Base-by-base conservation (phyloP, 2,329 filamentous ascomycete species). In the Ilyonectria mors-panacis region DNA sequence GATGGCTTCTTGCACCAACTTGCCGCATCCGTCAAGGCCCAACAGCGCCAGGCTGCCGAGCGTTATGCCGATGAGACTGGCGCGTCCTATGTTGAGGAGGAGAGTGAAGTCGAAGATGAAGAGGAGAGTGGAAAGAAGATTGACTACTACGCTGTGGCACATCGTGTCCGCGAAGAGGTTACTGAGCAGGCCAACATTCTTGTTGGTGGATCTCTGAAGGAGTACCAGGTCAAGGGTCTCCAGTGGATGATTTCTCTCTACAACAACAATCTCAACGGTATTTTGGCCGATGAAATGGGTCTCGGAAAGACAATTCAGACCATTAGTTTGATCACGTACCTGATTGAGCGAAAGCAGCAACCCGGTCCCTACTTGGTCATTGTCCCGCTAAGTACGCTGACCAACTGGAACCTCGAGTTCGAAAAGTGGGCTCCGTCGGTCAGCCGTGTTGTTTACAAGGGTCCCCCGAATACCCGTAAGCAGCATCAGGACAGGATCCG, bases 161-260 rank as follows among this genome's bases (percentile, higher is more conserved):
- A 99, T 87, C 93, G 94, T 71, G 89, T 98, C 84, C 95, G 96
- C 81, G 96, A 99, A 85, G 94, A 97, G 71, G 92, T 99, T 74
- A 92, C 89, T 1, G 86, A 87, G 68, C 96, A 99, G 78, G 94
- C 96, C 7, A 82, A 83, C 59, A 97, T 97, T 48, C 88, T 99
- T 67, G 94, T 98, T 70, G 96, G 96, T 79, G 96, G 96, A 78
- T 93, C 86, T 12, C 86, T 99, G 73, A 99, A 99, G 82, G 96
- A 99, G 80, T 99, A 99, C 82, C 96, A 99, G 83, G 74, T 99
- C 82, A 98, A 98, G 90, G 96, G 96, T 88, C 85, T 99, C 54
- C 95, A 99, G 81, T 99, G 96, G 96, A 99, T 99, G 96, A 92
- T 99, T 68, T 99, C 96, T 15, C 88, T 99, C 15, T 99, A 98